A percentile compares a stretch with the other conserved stretches of the same genome.
These are phyloP conservation scores for Cicer yamashitae DNA, from an alignment of 306 rosid genomes.

Conservation along the genomic window DNA sequence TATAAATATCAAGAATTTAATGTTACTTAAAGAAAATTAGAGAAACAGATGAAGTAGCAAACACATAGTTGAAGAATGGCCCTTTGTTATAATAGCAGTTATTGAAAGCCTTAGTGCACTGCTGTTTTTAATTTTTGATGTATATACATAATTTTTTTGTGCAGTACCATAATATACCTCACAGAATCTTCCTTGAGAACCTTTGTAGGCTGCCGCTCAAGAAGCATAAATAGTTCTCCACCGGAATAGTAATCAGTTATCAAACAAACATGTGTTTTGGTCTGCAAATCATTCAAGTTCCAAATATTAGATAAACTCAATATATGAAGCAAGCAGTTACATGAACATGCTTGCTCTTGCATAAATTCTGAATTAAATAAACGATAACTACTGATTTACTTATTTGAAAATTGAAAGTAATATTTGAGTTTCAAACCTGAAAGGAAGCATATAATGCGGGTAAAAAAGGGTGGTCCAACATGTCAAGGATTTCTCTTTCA, in stretches of 20 bases:
- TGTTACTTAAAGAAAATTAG: slow-evolving; percentile 35
- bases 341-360: slow-evolving; percentile 6
- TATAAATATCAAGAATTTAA: slow-evolving; percentile 44
- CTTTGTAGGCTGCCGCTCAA: slow-evolving; percentile 87
- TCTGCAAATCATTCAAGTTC: slow-evolving; percentile 62
- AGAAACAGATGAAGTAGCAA: slow-evolving; percentile 17
- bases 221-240: slow-evolving; percentile 91
- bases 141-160: not conserved
- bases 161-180: slow-evolving; percentile 60
- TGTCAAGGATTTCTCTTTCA: slow-evolving; percentile 95
- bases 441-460: slow-evolving; percentile 96
- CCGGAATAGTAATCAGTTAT: slow-evolving; percentile 94
- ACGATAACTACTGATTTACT: not conserved
- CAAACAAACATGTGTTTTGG: slow-evolving; percentile 94
- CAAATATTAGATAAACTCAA: slow-evolving; percentile 26
- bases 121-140: not conserved
- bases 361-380: not conserved
- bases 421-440: slow-evolving; percentile 67
- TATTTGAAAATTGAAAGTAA: slow-evolving; percentile 17
- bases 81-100: not conserved
- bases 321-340: slow-evolving; percentile 1
- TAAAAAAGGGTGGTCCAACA: slow-evolving; percentile 97
- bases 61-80: not conserved
- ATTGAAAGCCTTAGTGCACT: slow-evolving; percentile 16
- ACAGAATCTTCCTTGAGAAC: slow-evolving; percentile 87